Evolutionary conservation across 495 filamentous ascomycete genomes (phyloP).

Genomic region (Penicillium pulvis): DNA sequence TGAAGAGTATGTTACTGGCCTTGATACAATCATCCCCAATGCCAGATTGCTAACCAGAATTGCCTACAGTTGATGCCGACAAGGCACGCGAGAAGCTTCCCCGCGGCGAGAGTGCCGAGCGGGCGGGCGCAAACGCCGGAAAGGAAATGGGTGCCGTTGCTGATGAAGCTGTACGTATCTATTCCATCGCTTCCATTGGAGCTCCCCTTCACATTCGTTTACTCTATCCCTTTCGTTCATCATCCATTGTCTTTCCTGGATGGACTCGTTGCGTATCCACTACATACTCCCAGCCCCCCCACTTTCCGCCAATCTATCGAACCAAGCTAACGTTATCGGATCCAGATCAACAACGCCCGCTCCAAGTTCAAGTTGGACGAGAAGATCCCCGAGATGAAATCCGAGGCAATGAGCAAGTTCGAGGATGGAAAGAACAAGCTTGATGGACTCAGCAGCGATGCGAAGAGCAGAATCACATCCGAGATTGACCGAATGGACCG

Average conservation of each 20-base stretch:
- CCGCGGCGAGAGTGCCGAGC: slow-evolving; percentile 50
- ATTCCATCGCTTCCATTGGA: background rate
- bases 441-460: slow-evolving; percentile 56
- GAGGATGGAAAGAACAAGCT: slow-evolving; percentile 68
- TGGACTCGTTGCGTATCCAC: background rate
- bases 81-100: slow-evolving; percentile 66
- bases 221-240: background rate
- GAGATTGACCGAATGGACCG: slow-evolving; percentile 60
- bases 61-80: slow-evolving; percentile 56
- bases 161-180: slow-evolving; percentile 55
- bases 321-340: slow-evolving; percentile 4
- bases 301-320: background rate
- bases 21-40: no score
- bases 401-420: slow-evolving; percentile 67
- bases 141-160: slow-evolving; percentile 55
- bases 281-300: background rate
- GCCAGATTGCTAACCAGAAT: slow-evolving; percentile 4
- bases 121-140: slow-evolving; percentile 51
- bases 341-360: slow-evolving; percentile 63
- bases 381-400: slow-evolving; percentile 58
- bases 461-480: slow-evolving; percentile 52
- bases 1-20: slow-evolving; percentile 62
- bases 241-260: background rate
- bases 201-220: background rate
- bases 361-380: slow-evolving; percentile 61